Conservation (phyloP, 2,329 filamentous ascomycete species). For the Verticillium albo-atrum region DNA sequence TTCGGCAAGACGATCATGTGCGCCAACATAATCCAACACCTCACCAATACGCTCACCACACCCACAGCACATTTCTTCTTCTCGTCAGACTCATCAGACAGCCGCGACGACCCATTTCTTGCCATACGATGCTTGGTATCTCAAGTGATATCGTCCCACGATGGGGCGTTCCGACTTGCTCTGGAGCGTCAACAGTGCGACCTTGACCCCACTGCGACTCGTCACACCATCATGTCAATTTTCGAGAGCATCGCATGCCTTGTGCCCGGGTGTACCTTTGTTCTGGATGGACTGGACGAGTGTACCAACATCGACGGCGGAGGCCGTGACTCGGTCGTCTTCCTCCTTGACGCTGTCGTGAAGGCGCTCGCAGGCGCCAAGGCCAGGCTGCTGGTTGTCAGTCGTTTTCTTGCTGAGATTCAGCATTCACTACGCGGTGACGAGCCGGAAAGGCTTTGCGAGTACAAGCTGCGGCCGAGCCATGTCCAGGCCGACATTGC, state of each 20-base stretch:
- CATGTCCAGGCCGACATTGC: conserved; percentile 20
- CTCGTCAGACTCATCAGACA: conserved; percentile 18
- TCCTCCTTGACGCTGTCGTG: conserved; percentile 14
- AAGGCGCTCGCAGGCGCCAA: background rate
- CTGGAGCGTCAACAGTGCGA: background rate
- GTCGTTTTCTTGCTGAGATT: conserved; percentile 21
- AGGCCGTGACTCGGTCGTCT: background rate
- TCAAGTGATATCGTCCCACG: conserved; percentile 10
- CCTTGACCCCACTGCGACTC: conserved; percentile 8
- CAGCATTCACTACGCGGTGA: conserved; percentile 10
- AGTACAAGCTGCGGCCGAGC: conserved; percentile 12
- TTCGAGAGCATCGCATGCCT: conserved; percentile 9
- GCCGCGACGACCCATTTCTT: conserved; percentile 16
- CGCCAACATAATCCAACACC: conserved; percentile 19
- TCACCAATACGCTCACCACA: background rate
- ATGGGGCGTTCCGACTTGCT: conserved; percentile 6
- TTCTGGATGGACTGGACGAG: conserved; percentile 31
- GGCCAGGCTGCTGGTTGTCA: conserved; percentile 16
- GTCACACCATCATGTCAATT: conserved; percentile 10
- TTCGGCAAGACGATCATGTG: conserved; percentile 29
- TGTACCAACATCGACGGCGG: conserved; percentile 11
- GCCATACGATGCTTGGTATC: conserved; percentile 24
- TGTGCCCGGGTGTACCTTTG: conserved; percentile 14
- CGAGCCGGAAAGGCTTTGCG: background rate
- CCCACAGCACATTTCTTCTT: conserved; percentile 25